Evolutionary conservation across 2,329 filamentous ascomycete genomes (phyloP).

Genomic region (Nigrospora sphaerica): DNA sequence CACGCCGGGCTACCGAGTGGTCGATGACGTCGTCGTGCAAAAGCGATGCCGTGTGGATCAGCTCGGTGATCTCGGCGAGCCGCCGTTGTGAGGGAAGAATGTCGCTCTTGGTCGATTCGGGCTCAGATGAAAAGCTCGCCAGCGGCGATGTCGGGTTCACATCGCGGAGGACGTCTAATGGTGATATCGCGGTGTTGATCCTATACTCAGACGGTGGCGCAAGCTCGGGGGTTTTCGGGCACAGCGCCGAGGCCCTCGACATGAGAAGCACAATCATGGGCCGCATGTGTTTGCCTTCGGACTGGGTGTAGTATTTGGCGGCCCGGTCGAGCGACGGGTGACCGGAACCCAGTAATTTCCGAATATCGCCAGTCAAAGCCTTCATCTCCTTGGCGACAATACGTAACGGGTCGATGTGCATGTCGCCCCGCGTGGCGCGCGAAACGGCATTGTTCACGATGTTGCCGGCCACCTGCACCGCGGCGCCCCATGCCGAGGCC

Average conservation of each 20-base stretch:
- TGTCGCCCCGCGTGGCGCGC: constrained; percentile 53
- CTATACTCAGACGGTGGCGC: constrained; percentile 18
- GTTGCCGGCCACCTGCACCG: constrained; percentile 63
- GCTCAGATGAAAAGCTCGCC: constrained; percentile 35
- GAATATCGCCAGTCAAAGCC: constrained; percentile 87
- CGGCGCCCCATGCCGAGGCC: constrained; percentile 68
- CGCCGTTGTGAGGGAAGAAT: constrained; percentile 91
- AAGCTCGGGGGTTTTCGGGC: constrained; percentile 49
- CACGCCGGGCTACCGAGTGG: constrained; percentile 77
- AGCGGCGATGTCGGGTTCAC: constrained; percentile 66
- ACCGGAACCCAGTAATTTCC: constrained; percentile 85
- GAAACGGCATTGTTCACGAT: constrained; percentile 63
- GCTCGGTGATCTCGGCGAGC: constrained; percentile 90
- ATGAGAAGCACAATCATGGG: constrained; percentile 93
- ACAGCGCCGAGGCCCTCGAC: constrained; percentile 83
- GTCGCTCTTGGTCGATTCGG: constrained; percentile 46
- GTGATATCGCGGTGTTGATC: constrained; percentile 50
- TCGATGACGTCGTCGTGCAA: constrained; percentile 99
- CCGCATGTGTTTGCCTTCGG: constrained; percentile 93
- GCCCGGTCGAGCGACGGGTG: constrained; percentile 92
- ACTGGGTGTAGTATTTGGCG: constrained; percentile 96
- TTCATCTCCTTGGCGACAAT: constrained; percentile 96
- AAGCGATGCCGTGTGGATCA: constrained; percentile 94
- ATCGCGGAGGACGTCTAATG: constrained; percentile 60
- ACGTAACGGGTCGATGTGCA: constrained; percentile 80